Evolutionary conservation across 2,329 filamentous ascomycete species (phyloP), one percentile per base, ranked within the genome.

Genomic region (Penicillium sp.): DNA sequence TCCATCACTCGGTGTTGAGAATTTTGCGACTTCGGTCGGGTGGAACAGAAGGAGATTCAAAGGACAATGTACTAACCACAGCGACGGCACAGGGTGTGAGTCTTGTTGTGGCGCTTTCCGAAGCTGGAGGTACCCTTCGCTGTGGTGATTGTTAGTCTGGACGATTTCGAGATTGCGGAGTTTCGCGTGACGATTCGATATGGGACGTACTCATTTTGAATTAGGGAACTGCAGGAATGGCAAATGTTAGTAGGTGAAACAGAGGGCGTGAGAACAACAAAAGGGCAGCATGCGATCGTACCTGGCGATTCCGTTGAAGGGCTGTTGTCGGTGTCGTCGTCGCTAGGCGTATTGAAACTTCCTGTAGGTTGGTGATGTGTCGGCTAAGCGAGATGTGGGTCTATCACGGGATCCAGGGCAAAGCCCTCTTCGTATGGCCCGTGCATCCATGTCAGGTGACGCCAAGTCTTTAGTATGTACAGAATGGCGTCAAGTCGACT

Each of bases 21-120:
- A 37, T 40, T 39, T 44, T 44, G 47, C 47, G 46, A 51, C 35
- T 43, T 41, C 27, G 41, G 41, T 30, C 38, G 25, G 45, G 34
- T 42, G 23, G 29, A 31, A 42, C 39, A 30, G 38, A 39, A 39
- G 35, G 35, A 34, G 44, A 28, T 32, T 44, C 27, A 34, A 20
- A 37, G 41, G 44, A 43, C 50, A 27, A 48, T 31, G 53, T 62
- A 87, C 85, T 80, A 75, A 92, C 87, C 89, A 81, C 88, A 95
- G 76, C 89, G 89, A 80, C 89, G 84, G 85, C 89, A 95, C 73
- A 95, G 77, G 71, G 84, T 88, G 82, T 95, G 89, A 78, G 88
- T 87, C 83, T 94, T 94, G 82, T 90, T 94, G 80, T 93, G 87
- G 81, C 87, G 82, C 73, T 82, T 82, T 66, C 78, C 78, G 68